These are phyloP conservation scores for Fistulifera pelliculosa DNA, from an alignment of 108 stramenopile species.

Conservation along the genomic window DNA sequence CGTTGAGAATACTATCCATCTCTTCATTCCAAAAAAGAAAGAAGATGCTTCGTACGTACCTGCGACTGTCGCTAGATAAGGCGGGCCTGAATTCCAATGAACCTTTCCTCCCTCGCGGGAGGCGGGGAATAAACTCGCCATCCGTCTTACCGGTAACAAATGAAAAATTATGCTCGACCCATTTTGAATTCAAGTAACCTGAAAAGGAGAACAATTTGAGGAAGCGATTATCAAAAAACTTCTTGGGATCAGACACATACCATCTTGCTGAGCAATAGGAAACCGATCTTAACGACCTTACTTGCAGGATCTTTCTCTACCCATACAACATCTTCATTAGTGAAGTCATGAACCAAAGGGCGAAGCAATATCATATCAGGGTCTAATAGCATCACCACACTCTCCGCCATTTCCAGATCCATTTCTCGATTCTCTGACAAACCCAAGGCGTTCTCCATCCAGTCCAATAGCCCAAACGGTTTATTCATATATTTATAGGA, in stretches of 20 bases:
- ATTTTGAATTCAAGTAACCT: no score
- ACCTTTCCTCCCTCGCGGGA: slow-evolving; percentile 24
- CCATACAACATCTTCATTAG: slow-evolving; percentile 10
- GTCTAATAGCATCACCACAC: slow-evolving; percentile 86
- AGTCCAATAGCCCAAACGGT: slow-evolving; percentile 66
- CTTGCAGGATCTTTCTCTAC: slow-evolving; percentile 7
- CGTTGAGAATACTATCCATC: no score
- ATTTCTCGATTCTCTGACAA: slow-evolving; percentile 12
- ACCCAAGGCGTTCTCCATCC: slow-evolving; percentile 46
- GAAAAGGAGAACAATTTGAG: neutral
- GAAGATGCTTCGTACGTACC: no score
- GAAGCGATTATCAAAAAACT: slow-evolving; percentile 9
- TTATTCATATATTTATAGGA: slow-evolving; percentile 87
- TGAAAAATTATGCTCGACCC: no score
- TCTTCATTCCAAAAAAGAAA: no score
- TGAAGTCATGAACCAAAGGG: slow-evolving; percentile 68
- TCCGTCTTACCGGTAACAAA: no score
- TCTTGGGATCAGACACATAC: slow-evolving; percentile 14
- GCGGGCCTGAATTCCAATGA: slow-evolving; percentile 72
- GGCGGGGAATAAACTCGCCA: neutral
- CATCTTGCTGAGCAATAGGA: slow-evolving; percentile 25
- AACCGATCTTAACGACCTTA: slow-evolving; percentile 9
- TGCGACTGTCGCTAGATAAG: slow-evolving; percentile 57
- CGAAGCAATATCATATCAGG: slow-evolving; percentile 90
- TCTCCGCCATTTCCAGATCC: slow-evolving; percentile 25